Evolutionary conservation across 257 asterid genomes (phyloP).

Genomic region (Solanum rostratum): DNA sequence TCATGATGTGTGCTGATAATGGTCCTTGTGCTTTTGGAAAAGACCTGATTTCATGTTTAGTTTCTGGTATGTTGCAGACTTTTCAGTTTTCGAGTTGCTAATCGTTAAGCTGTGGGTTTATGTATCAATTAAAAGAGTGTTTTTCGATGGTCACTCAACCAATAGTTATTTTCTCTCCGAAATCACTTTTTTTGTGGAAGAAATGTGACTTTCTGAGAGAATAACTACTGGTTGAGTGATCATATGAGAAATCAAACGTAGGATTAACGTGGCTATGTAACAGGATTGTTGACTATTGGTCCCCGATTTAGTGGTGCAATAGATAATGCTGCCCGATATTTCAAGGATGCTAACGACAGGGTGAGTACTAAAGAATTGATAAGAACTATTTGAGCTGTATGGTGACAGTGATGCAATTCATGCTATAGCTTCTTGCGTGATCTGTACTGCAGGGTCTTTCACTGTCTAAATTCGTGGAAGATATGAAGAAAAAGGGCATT

Average conservation of each 20-base stretch:
- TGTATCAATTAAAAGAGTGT: too few relatives aligned
- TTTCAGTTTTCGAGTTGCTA: not conserved
- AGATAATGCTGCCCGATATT: conserved; percentile 20
- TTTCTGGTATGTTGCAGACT: conserved; percentile 58
- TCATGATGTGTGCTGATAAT: conserved; percentile 96
- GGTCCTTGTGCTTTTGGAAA: conserved; percentile 99
- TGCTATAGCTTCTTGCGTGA: not conserved
- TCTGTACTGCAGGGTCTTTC: not conserved
- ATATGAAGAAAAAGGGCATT: conserved; percentile 96
- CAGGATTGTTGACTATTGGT: conserved; percentile 90
- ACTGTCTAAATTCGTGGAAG: conserved; percentile 84
- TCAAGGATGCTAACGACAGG: conserved; percentile 93
- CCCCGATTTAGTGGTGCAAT: conserved; percentile 98
- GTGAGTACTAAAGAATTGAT: conserved; percentile 18
- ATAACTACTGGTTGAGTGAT: not conserved
- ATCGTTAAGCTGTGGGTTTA: not conserved
- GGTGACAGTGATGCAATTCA: not conserved
- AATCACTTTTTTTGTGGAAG: not conserved
- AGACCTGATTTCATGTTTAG: conserved; percentile 90
- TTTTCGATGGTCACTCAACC: not conserved
- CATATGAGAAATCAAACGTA: not conserved
- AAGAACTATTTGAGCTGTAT: not conserved
- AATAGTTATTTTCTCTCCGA: not conserved
- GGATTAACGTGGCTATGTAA: conserved; percentile 10
- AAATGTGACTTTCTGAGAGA: not conserved